Evolutionary conservation across 2,329 filamentous ascomycete species (phyloP).

Genomic region (Colletotrichum tanaceti): DNA sequence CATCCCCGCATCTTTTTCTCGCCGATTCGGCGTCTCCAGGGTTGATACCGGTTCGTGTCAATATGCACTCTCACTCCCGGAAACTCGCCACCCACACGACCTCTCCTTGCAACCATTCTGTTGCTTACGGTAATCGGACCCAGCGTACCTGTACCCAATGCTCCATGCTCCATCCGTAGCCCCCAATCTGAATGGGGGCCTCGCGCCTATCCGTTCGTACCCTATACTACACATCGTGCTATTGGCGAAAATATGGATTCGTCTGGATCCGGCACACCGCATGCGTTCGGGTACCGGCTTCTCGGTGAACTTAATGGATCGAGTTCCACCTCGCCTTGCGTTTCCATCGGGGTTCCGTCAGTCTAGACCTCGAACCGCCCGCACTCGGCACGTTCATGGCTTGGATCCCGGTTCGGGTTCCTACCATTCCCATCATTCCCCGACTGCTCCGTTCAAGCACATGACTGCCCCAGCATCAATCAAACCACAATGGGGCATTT

Average conservation of each 20-base stretch:
- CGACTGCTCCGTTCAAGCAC: constrained; percentile 15
- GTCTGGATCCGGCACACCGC: constrained; percentile 5
- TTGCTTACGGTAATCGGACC: constrained; percentile 24
- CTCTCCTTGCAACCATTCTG: constrained; percentile 23
- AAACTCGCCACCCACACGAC: constrained; percentile 31
- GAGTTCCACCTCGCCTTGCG: constrained; percentile 10
- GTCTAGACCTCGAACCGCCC: constrained; percentile 33
- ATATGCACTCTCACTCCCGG: constrained; percentile 33
- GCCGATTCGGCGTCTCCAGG: constrained; percentile 25
- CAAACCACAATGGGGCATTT: constrained; percentile 32
- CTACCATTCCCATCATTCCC: constrained; percentile 10
- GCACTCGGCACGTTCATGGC: background rate
- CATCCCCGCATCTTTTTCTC: constrained; percentile 22
- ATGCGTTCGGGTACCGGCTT: constrained; percentile 3
- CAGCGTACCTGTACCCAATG: constrained; percentile 6
- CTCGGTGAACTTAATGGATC: constrained; percentile 21
- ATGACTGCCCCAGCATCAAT: background rate
- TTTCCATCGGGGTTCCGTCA: constrained; percentile 25
- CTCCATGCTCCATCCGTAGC: constrained; percentile 17
- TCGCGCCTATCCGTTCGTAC: background rate
- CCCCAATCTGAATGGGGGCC: background rate
- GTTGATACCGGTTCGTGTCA: constrained; percentile 27
- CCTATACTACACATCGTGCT: background rate
- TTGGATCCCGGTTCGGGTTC: background rate
- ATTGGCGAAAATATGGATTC: background rate